These are phyloP conservation scores for Macadamia integrifolia DNA, from an alignment of 164 flowering plant species.

Conservation along the genomic window DNA sequence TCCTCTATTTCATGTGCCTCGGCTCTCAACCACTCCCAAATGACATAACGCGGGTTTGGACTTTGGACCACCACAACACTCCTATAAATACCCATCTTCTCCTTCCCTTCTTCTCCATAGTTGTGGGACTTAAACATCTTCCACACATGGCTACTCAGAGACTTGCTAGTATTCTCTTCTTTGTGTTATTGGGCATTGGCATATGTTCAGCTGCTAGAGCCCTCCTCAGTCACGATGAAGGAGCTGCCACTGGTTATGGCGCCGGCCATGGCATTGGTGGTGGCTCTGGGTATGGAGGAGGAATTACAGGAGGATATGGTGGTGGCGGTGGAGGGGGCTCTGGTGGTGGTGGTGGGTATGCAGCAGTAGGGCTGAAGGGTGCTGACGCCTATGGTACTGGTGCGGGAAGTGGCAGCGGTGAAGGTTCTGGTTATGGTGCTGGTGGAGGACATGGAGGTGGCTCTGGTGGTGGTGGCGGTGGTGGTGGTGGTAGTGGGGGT, in stretches of 20 bases:
- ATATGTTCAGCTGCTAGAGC: slow-evolving; percentile 27
- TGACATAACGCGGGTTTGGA: slow-evolving; percentile 5
- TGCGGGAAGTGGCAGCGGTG: too few relatives aligned
- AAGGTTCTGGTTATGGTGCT: too few relatives aligned
- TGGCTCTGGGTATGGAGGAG: slow-evolving; percentile 3
- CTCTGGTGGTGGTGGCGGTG: too few relatives aligned
- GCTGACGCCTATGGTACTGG: too few relatives aligned
- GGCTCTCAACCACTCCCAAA: slow-evolving; percentile 14
- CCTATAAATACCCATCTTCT: slow-evolving; percentile 23
- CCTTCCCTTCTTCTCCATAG: slow-evolving; percentile 9
- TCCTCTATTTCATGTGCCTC: slow-evolving; percentile 8
- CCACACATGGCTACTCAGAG: slow-evolving; percentile 21
- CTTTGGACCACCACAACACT: slow-evolving; percentile 5
- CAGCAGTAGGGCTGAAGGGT: too few relatives aligned
- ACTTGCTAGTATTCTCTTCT: slow-evolving; percentile 11
- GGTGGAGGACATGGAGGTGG: too few relatives aligned
- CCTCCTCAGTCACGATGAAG: slow-evolving; percentile 22
- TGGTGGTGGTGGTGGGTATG: slow-evolving; percentile 4
- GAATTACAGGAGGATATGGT: slow-evolving; percentile 5
- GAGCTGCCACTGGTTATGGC: neutral
- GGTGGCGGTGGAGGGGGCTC: slow-evolving; percentile 8
- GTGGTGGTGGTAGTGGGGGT: too few relatives aligned
- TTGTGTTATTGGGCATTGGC: slow-evolving; percentile 19
- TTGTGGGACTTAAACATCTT: slow-evolving; percentile 3
- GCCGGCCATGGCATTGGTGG: slow-evolving; percentile 12